These are phyloP conservation scores for Chlorella sp. DNA, from an alignment of 139 green algal species.

Conservation along the genomic window DNA sequence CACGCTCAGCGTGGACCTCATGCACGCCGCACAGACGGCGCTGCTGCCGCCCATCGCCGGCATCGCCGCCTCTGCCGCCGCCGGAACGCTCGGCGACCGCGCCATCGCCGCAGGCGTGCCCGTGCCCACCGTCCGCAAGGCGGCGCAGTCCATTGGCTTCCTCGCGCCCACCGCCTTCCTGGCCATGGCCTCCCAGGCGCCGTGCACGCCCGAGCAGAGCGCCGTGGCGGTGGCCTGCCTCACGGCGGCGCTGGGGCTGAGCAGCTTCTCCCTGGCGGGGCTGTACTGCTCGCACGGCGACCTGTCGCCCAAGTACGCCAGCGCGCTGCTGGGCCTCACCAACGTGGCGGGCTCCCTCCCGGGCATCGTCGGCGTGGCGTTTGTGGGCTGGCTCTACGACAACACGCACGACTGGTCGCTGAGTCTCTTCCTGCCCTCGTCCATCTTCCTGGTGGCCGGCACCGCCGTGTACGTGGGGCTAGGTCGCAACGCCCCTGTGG, in stretches of 20 bases:
- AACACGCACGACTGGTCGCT: slow-evolving; percentile 61
- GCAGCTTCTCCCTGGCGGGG: slow-evolving; percentile 75
- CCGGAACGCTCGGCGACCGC: slow-evolving; percentile 63
- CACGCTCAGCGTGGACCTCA: slow-evolving; percentile 70
- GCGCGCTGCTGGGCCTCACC: slow-evolving; percentile 89
- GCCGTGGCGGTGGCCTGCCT: slow-evolving; percentile 45
- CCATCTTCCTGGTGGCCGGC: slow-evolving; percentile 18
- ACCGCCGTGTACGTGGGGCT: background rate
- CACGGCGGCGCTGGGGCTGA: slow-evolving; percentile 69
- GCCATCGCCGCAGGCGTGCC: slow-evolving; percentile 63
- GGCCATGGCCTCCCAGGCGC: background rate
- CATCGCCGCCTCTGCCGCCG: slow-evolving; percentile 44
- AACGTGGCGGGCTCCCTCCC: slow-evolving; percentile 87
- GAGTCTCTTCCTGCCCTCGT: slow-evolving; percentile 75
- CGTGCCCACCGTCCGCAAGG: slow-evolving; percentile 73
- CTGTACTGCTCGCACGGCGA: slow-evolving; percentile 84
- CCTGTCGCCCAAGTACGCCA: slow-evolving; percentile 83
- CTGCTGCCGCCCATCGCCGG: slow-evolving; percentile 80
- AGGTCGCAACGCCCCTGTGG: background rate
- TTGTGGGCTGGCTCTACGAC: slow-evolving; percentile 60
- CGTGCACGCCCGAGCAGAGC: slow-evolving; percentile 13
- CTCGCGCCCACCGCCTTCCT: background rate
- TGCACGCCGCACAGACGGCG: slow-evolving; percentile 50
- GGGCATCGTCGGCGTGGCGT: slow-evolving; percentile 82
- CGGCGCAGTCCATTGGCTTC: background rate